Conservation (phyloP, 805 yeast species). For the Clavispora fructus region DNA sequence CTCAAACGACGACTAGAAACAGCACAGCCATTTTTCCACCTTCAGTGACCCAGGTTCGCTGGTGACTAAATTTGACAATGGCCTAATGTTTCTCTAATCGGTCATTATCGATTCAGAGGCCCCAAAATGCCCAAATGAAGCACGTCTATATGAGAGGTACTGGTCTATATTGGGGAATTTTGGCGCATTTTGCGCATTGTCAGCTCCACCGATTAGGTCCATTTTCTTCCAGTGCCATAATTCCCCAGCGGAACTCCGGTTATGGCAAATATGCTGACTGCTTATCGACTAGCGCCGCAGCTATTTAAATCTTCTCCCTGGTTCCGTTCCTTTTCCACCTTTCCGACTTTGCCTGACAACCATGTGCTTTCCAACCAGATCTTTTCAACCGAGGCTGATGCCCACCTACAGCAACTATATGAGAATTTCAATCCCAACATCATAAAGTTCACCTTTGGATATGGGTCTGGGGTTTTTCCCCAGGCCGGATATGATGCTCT, state of each 20-base stretch:
- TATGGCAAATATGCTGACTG: background rate
- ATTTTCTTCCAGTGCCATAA: too few species aligned
- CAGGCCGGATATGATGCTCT: conserved; percentile 45
- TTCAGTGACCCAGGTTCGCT: too few species aligned
- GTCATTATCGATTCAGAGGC: background rate
- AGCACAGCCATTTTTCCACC: too few species aligned
- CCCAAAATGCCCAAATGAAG: background rate
- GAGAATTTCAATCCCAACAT: conserved; percentile 43
- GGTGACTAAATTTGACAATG: too few species aligned
- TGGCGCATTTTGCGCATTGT: background rate
- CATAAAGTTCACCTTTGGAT: conserved; percentile 78
- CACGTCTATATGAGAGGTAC: background rate
- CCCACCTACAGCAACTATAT: conserved; percentile 6
- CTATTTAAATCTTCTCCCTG: background rate
- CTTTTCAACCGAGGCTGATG: background rate
- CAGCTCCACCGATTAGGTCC: background rate
- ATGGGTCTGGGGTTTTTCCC: conserved; percentile 89
- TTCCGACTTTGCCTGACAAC: background rate
- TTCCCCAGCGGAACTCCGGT: background rate
- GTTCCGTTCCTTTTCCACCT: background rate
- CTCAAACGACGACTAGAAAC: too few species aligned
- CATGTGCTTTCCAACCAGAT: background rate
- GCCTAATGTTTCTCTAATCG: too few species aligned
- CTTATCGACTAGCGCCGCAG: background rate
- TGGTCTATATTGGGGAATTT: background rate